Conservation (phyloP, 2,329 filamentous ascomycete genomes). For the Epichloe gansuensis region DNA sequence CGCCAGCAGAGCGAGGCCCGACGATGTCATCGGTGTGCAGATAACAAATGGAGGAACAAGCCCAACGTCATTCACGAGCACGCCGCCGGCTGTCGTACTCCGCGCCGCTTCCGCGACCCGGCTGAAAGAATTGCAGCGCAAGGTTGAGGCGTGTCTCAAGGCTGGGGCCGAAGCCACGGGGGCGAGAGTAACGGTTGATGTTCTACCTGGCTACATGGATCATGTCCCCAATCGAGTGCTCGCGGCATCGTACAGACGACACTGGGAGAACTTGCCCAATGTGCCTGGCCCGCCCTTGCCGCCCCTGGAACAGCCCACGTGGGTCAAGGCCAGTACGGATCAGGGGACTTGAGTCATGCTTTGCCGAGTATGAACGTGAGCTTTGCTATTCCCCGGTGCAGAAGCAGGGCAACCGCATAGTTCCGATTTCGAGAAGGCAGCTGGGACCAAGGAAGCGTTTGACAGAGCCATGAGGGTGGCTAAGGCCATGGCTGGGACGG, state of each 20-base stretch:
- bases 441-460: constrained; percentile 36
- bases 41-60: constrained; percentile 39
- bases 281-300: constrained; percentile 19
- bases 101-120: constrained; percentile 30
- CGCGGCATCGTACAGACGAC: constrained; percentile 30
- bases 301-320: constrained; percentile 20
- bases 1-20: constrained; percentile 43
- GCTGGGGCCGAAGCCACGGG: constrained; percentile 30
- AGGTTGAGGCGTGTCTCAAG: constrained; percentile 28
- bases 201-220: constrained; percentile 35
- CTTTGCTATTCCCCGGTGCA: constrained; percentile 35
- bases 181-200: constrained; percentile 29
- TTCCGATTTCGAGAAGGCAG: constrained; percentile 37
- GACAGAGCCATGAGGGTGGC: constrained; percentile 28
- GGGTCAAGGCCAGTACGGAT: constrained; percentile 37
- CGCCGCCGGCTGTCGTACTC: constrained; percentile 32
- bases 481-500: constrained; percentile 36
- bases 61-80: constrained; percentile 44
- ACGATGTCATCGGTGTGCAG: constrained; percentile 36
- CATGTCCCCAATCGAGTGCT: constrained; percentile 42
- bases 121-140: constrained; percentile 25
- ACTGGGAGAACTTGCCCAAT: constrained; percentile 24
- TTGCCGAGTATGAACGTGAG: constrained; percentile 42
- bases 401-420: constrained; percentile 33
- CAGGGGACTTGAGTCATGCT: constrained; percentile 45